A percentile compares a stretch with the other conserved stretches of the same genome.
These are phyloP conservation scores for Trichocladium uniseriatum DNA, from an alignment of 495 filamentous ascomycete genomes.

Conservation along the genomic window DNA sequence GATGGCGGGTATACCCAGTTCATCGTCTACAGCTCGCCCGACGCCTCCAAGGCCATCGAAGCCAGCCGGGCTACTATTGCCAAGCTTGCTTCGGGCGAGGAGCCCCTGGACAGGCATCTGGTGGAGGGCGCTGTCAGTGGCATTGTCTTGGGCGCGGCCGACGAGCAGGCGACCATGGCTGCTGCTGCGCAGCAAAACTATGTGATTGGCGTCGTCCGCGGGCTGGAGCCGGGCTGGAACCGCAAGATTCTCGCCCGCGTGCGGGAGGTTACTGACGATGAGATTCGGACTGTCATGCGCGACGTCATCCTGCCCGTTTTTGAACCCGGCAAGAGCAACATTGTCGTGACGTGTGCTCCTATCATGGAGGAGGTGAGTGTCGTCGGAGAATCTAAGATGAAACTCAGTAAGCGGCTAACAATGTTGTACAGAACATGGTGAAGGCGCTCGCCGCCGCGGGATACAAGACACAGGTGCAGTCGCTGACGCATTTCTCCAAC, in stretches of 20 bases:
- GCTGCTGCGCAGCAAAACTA: constrained; percentile 75
- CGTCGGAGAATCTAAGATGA: not conserved
- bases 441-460: constrained; percentile 62
- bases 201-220: constrained; percentile 66
- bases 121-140: constrained; percentile 85
- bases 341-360: constrained; percentile 81
- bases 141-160: constrained; percentile 74
- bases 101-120: constrained; percentile 64
- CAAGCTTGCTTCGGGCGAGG: constrained; percentile 42
- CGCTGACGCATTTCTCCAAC: constrained; percentile 77
- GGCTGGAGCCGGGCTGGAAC: constrained; percentile 69
- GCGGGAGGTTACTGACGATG: constrained; percentile 60
- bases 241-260: constrained; percentile 66
- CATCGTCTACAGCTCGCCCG: constrained; percentile 78
- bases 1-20: constrained; percentile 74
- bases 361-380: constrained; percentile 70
- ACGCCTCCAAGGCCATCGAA: constrained; percentile 77
- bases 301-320: constrained; percentile 74
- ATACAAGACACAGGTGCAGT: constrained; percentile 66
- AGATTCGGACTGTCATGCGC: constrained; percentile 66
- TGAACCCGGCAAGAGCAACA: constrained; percentile 61
- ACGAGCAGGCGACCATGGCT: constrained; percentile 75
- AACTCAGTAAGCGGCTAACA: constrained; percentile 15
- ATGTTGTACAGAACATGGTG: constrained; percentile 48
- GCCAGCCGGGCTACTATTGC: constrained; percentile 62